Percentiles rank a stretch among this genome's conserved stretches.
Conservation (phyloP, 2,329 filamentous ascomycete species). For the Monosporascus sp. region DNA sequence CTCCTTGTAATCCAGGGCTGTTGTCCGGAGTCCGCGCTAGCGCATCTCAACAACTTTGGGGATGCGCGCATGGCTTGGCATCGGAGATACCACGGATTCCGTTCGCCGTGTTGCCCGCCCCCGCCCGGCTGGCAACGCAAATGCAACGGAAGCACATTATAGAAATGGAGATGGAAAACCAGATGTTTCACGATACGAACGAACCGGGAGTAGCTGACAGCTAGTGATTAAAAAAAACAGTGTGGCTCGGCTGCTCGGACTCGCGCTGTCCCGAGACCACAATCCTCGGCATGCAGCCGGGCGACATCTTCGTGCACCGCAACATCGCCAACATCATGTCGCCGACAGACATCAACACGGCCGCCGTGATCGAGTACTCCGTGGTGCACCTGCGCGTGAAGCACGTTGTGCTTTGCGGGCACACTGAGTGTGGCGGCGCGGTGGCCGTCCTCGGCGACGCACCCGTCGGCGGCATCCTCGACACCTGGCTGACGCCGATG, state of each 20-base stretch:
- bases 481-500: slow-evolving; percentile 50
- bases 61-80: not conserved
- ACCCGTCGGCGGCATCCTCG: slow-evolving; percentile 48
- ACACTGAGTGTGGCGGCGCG: slow-evolving; percentile 64
- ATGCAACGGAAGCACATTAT: not conserved
- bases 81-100: not conserved
- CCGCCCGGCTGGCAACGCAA: not conserved
- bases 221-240: slow-evolving; percentile 26
- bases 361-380: slow-evolving; percentile 74
- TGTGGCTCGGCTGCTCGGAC: slow-evolving; percentile 87
- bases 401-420: slow-evolving; percentile 66
- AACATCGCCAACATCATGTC: slow-evolving; percentile 85
- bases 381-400: slow-evolving; percentile 66
- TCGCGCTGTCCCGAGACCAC: slow-evolving; percentile 80
- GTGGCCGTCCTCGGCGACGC: slow-evolving; percentile 48
- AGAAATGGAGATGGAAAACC: not conserved
- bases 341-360: slow-evolving; percentile 67
- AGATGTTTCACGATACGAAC: not conserved
- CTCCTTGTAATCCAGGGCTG: not conserved
- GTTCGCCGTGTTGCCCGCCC: too few relatives aligned
- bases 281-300: slow-evolving; percentile 70
- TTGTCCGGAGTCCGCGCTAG: not conserved
- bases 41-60: not conserved
- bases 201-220: not conserved
- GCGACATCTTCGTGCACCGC: slow-evolving; percentile 83